Evolutionary conservation across 768 basidiomycete species (phyloP), one percentile per base, ranked within the genome.

Genomic region (Pulveroboletus sp.): DNA sequence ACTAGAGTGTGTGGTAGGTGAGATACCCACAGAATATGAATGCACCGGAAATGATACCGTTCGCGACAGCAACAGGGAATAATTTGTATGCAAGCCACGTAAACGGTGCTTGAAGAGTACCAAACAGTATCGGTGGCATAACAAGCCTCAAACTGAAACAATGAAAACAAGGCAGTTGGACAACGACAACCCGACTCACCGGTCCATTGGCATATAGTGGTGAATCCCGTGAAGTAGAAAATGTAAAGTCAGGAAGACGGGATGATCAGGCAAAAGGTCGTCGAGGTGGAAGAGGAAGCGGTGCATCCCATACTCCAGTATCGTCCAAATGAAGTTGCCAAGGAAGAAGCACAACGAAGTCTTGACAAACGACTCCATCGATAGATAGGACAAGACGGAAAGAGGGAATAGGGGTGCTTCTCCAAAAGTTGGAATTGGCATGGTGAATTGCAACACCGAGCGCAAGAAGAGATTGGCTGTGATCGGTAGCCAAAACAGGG

Each of bases 281-380:
- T 99, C 96, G 59, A 99, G 72, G 69, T 99, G 96, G 82, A 99
- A 99, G 43, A 99, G 72, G 81, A 97, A 97, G 37, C 96, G 86
- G 70, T 99, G 96, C 61, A 99, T 72, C 11, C 76, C 72, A 66
- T 98, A 99, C 69, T 98, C 96, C 67, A 96, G 71, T 51, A 96
- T 66, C 0, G 96, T 98, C 95, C 95, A 99, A 49, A 95, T 75
- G 43, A 96, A 30, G 66, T 91, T 93, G 6, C 96, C 96, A 37
- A 82, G 44, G 52, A 92, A 66, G 76, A 94, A 97, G 69, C 83
- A 95, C 0, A 71, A 55, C 17, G 78, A 47, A 0, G 83, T 76
- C 58, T 86, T 82, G 9, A 69, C 56, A 50, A 84, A 70, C 3
- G 82, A 77, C 5, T 70, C 66, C 8, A 68, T 45, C 10, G 89